Evolutionary conservation across 257 asterid genomes (phyloP), one percentile per base, ranked within the genome.

Genomic region (Solanum medicagineum): DNA sequence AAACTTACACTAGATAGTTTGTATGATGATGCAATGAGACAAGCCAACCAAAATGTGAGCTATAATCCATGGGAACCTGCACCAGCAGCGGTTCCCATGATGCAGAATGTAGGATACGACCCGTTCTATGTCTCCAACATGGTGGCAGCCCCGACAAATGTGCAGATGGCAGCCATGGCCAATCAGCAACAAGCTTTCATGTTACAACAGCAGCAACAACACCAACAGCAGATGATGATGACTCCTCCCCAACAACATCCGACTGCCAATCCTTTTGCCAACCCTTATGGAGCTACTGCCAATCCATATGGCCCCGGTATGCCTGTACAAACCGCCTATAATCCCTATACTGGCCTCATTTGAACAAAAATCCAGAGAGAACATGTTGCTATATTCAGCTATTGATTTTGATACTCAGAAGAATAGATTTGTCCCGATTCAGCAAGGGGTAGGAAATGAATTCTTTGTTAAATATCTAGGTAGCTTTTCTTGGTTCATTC

Each of bases 41-140:
- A 94, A 90, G 93, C 83, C 86, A 95, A 88, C 94, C 97, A 94
- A 81, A 88, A 86, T 26, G 88, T 87, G 16, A 93, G 98, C 87
- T 94, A 97, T 92, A 95, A 93, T 83, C 99, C 98, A 24, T 97
- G 99, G 99, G 98, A 93, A 81, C 94, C 88, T 86, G 87, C 87
- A 66, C 91, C 94, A 42, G 85, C 87, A 85, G 90, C 88, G 60
- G 83, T 84, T 88, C 79, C 86, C 13, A 88, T 90, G 92, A 87
- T 86, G 91, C 89, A 89, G 11, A 93, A 89, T 36, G 70, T 86
- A 14, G 86, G 88, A 15, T 95, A 90, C 16, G 98, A 91, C 77
- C 98, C 98, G 13, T 95, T 97, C 89, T 97, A 94, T 32, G 92
- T 92, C 24, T 92, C 99, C 85, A 91, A 90, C 45, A 59, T 79